phyloP scores from a whole-genome alignment of 768 basidiomycete genomes.

The Lactarius sp. region DNA sequence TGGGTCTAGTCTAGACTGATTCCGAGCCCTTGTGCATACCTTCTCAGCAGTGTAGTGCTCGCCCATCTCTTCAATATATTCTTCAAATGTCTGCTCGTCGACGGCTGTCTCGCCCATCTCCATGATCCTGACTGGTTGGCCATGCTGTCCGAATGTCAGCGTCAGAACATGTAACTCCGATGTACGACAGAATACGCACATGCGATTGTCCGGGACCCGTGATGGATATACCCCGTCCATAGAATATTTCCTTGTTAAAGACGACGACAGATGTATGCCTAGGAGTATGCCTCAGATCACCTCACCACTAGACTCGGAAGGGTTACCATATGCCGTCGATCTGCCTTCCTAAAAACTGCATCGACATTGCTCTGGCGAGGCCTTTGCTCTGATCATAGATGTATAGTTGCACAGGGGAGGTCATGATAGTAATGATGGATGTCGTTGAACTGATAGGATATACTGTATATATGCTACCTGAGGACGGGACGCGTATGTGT shows the following conservation, averaged over 20 bases:
- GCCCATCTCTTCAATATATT: slow-evolving; percentile 72
- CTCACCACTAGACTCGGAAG: not conserved
- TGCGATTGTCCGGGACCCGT: slow-evolving; percentile 77
- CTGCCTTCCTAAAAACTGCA: slow-evolving; percentile 78
- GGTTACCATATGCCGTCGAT: slow-evolving; percentile 90
- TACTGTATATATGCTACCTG: not conserved
- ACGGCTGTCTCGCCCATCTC: slow-evolving; percentile 76
- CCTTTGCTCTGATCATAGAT: slow-evolving; percentile 91
- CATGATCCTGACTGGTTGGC: slow-evolving; percentile 61
- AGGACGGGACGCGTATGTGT: slow-evolving; percentile 3
- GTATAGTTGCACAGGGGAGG: slow-evolving; percentile 63
- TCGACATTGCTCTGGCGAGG: slow-evolving; percentile 71
- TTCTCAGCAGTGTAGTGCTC: slow-evolving; percentile 87
- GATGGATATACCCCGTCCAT: slow-evolving; percentile 78
- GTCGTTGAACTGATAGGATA: not conserved
- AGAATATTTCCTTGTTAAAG: slow-evolving; percentile 82
- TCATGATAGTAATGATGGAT: slow-evolving; percentile 5
- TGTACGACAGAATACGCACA: slow-evolving; percentile 39
- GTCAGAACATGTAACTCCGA: not conserved
- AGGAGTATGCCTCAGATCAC: slow-evolving; percentile 20
- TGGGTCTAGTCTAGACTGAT: not conserved
- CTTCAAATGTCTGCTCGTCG: slow-evolving; percentile 80
- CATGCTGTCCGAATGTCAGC: slow-evolving; percentile 48
- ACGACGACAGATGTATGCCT: slow-evolving; percentile 95
- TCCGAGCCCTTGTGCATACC: slow-evolving; percentile 39